phyloP scores from a whole-genome alignment of 176 grass and related monocot genomes.

The Urochloa ruziziensis region DNA sequence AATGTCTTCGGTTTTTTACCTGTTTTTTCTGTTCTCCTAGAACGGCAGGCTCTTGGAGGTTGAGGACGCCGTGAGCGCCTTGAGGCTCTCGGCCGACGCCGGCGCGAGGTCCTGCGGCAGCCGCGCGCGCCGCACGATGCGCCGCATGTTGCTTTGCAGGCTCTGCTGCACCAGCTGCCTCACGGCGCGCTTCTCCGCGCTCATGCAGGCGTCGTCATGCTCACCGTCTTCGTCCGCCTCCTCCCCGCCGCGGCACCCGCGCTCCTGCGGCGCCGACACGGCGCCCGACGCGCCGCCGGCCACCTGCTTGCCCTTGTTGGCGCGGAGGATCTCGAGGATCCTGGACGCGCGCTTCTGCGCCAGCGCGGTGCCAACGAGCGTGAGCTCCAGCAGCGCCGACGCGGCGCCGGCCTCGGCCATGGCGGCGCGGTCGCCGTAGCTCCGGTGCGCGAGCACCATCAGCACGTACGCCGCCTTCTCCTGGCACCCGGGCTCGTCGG shows the following conservation, averaged over 20 bases:
- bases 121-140: conserved; percentile 73
- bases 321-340: conserved; percentile 70
- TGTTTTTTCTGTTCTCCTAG: conserved; percentile 34
- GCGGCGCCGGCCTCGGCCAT: conserved; percentile 71
- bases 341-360: conserved; percentile 93
- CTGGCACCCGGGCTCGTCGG: conserved; percentile 73
- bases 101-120: conserved; percentile 72
- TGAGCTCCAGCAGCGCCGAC: conserved; percentile 83
- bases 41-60: conserved; percentile 98
- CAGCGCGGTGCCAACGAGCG: conserved; percentile 73
- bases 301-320: conserved; percentile 75
- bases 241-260: neutral
- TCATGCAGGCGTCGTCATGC: conserved; percentile 42
- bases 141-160: conserved; percentile 86
- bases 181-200: conserved; percentile 77
- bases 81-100: conserved; percentile 39
- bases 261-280: conserved; percentile 71
- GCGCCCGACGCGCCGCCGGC: conserved; percentile 27
- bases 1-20: conserved; percentile 22
- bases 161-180: conserved; percentile 93
- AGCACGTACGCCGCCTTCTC: conserved; percentile 88
- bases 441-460: conserved; percentile 93
- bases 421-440: conserved; percentile 48
- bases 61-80: conserved; percentile 54
- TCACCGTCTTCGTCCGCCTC: conserved; percentile 8